phyloP scores from a whole-genome alignment of 306 rosid genomes.

The Cucumis melo region DNA sequence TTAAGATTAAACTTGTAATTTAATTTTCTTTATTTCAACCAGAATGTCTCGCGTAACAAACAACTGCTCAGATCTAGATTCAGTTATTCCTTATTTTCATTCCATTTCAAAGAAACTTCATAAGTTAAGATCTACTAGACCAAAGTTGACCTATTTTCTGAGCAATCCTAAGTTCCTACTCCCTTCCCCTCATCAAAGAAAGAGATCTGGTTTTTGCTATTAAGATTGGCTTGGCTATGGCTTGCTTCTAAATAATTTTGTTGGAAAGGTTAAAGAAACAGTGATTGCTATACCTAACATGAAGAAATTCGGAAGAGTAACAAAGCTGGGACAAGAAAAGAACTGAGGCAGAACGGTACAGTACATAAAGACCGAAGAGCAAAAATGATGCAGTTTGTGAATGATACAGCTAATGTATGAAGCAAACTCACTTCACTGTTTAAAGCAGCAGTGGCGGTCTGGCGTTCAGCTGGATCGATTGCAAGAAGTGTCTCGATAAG shows the following conservation, averaged over 20 bases:
- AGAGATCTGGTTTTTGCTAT: neutral
- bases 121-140: neutral
- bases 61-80: neutral
- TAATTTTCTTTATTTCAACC: neutral
- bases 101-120: neutral
- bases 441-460: constrained; percentile 69
- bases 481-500: constrained; percentile 70
- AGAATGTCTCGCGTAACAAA: neutral
- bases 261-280: neutral
- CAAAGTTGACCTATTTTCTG: neutral
- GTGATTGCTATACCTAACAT: neutral
- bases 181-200: neutral
- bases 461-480: constrained; percentile 73
- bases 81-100: neutral
- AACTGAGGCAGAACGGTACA: neutral
- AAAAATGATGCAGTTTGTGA: neutral
- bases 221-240: neutral
- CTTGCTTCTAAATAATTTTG: neutral
- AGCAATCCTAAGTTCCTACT: neutral
- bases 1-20: too few species aligned
- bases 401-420: constrained; percentile 8
- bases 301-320: neutral
- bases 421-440: constrained; percentile 55
- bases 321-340: neutral
- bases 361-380: neutral